phyloP scores from a whole-genome alignment of 495 filamentous ascomycete genomes.

The Tuber melanosporum region DNA sequence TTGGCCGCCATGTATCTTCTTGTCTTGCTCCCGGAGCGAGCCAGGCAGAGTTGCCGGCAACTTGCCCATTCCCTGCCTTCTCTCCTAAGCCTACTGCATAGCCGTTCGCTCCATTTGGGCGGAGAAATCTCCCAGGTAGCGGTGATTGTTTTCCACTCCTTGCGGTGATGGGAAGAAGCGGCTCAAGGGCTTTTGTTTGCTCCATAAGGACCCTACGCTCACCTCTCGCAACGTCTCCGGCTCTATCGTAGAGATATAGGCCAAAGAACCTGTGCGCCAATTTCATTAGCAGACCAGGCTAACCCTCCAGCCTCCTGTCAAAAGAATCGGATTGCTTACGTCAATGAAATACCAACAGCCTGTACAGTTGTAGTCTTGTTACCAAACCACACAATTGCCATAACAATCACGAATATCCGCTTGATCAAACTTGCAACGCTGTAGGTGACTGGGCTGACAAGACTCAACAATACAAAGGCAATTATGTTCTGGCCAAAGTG shows the following conservation, averaged over 20 bases:
- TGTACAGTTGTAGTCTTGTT: slow-evolving; percentile 76
- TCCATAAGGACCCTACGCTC: slow-evolving; percentile 60
- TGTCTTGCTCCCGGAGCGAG: slow-evolving; percentile 67
- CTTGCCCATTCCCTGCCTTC: slow-evolving; percentile 54
- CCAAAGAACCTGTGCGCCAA: slow-evolving; percentile 57
- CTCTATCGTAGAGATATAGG: slow-evolving; percentile 93
- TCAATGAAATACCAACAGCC: slow-evolving; percentile 75
- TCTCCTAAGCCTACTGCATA: slow-evolving; percentile 48
- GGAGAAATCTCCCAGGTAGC: slow-evolving; percentile 42
- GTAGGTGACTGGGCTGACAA: slow-evolving; percentile 94
- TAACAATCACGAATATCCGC: slow-evolving; percentile 91
- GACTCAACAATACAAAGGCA: slow-evolving; percentile 81
- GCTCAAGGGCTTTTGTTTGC: slow-evolving; percentile 54
- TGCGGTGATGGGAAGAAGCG: slow-evolving; percentile 63
- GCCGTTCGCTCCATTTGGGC: slow-evolving; percentile 58
- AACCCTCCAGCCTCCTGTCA: background rate
- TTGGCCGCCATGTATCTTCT: slow-evolving; percentile 71
- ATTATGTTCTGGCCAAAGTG: slow-evolving; percentile 96
- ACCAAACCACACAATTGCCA: slow-evolving; percentile 94
- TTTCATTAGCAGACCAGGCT: slow-evolving; percentile 6
- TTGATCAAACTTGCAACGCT: slow-evolving; percentile 93
- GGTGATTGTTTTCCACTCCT: slow-evolving; percentile 14
- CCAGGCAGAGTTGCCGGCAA: slow-evolving; percentile 47
- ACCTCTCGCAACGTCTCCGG: slow-evolving; percentile 72
- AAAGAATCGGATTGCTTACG: slow-evolving; percentile 41